These are phyloP conservation scores for Lasiodiplodia hormozganensis DNA, from an alignment of 2,329 filamentous ascomycete genomes.

Conservation along the genomic window DNA sequence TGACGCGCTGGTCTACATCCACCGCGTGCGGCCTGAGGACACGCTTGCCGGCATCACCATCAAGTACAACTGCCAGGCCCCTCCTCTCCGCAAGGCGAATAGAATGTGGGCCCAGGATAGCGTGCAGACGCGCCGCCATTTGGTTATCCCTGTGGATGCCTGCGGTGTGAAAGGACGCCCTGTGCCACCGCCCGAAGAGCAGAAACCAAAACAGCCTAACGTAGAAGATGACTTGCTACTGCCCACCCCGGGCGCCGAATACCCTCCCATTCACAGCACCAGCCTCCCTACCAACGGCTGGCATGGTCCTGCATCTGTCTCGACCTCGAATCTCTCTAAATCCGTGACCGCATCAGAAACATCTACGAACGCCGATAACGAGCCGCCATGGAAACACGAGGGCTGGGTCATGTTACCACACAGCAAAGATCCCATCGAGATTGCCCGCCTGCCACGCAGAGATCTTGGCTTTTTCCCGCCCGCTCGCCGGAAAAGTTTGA, in stretches of 20 bases:
- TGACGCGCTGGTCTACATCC: conserved; percentile 87
- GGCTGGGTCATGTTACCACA: conserved; percentile 86
- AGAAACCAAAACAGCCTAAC: conserved; percentile 34
- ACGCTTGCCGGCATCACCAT: conserved; percentile 92
- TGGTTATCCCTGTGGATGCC: conserved; percentile 87
- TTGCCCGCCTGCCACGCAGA: conserved; percentile 81
- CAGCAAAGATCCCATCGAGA: conserved; percentile 75
- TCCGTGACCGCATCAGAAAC: conserved; percentile 41
- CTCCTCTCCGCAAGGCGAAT: conserved; percentile 85
- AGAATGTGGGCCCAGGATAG: conserved; percentile 94
- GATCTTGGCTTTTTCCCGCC: conserved; percentile 92
- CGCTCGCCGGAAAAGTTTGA: conserved; percentile 82
- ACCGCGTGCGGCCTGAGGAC: conserved; percentile 81
- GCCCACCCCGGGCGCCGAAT: conserved; percentile 25
- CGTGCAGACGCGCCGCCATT: conserved; percentile 80
- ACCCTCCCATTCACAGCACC: conserved; percentile 27
- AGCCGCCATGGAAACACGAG: conserved; percentile 81
- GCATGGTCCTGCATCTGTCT: conserved; percentile 45
- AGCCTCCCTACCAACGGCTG: conserved; percentile 41
- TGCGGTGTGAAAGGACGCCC: conserved; percentile 81
- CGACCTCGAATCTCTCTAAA: conserved; percentile 36
- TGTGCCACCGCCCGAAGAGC: conserved; percentile 44
- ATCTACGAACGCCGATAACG: conserved; percentile 56
- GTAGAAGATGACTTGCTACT: conserved; percentile 49
- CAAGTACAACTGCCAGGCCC: conserved; percentile 84